Conservation (phyloP, 2,329 filamentous ascomycete genomes). For the Exophiala sp. region DNA sequence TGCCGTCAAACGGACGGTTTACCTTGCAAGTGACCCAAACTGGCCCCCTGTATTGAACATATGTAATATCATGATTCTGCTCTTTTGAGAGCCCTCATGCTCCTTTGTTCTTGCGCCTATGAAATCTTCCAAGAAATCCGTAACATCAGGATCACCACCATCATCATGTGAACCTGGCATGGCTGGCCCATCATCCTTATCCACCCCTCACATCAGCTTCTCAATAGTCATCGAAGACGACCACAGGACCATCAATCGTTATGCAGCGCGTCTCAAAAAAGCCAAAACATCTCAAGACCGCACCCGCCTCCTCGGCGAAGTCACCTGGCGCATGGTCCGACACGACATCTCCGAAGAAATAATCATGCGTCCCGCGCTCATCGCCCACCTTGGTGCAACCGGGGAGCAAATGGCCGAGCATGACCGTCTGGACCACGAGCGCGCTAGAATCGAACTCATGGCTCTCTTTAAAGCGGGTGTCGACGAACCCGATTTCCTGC, state of each 20-base stretch:
- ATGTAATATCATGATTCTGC: too few relatives aligned
- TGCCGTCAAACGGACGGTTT: too few relatives aligned
- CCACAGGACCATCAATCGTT: slow-evolving; percentile 66
- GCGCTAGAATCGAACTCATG: slow-evolving; percentile 13
- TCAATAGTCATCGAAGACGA: slow-evolving; percentile 25
- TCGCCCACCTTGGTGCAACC: slow-evolving; percentile 13
- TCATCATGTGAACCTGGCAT: background rate
- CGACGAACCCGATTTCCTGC: slow-evolving; percentile 1
- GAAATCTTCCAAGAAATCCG: background rate
- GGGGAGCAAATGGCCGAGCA: slow-evolving; percentile 23
- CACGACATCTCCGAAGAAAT: slow-evolving; percentile 27
- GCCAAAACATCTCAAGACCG: slow-evolving; percentile 51
- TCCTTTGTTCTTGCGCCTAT: too few relatives aligned
- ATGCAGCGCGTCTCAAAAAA: slow-evolving; percentile 77
- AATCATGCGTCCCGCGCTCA: slow-evolving; percentile 26
- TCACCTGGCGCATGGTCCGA: slow-evolving; percentile 25
- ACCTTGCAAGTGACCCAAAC: too few relatives aligned
- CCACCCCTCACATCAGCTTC: slow-evolving; percentile 17
- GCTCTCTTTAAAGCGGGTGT: slow-evolving; percentile 5
- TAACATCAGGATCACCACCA: background rate
- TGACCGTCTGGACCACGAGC: slow-evolving; percentile 24
- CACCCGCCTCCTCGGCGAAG: slow-evolving; percentile 11
- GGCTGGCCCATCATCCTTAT: background rate
- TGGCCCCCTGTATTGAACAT: too few relatives aligned
- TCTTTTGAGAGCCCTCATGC: too few relatives aligned